A percentile compares a stretch with the other conserved stretches of the same genome.
These are phyloP conservation scores for Amphirosellinia nigrospora DNA, from an alignment of 495 filamentous ascomycete species.

Conservation along the genomic window DNA sequence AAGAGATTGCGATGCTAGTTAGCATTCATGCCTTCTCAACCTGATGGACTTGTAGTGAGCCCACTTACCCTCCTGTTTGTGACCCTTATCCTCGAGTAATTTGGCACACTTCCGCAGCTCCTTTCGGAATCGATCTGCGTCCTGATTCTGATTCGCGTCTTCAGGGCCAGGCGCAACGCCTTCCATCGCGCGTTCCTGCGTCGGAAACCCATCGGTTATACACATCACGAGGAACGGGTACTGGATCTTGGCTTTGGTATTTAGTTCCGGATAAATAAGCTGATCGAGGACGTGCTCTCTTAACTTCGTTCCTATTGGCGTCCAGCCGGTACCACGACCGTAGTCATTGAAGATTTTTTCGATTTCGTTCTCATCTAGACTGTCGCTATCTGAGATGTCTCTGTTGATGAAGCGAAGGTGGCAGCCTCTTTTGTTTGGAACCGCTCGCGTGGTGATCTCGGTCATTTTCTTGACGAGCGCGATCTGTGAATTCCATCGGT, in stretches of 20 bases:
- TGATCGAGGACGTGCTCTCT: conserved; percentile 19
- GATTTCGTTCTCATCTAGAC: conserved; percentile 1
- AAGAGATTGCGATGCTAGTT: not conserved
- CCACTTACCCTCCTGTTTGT: conserved; percentile 13
- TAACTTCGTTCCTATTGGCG: conserved; percentile 11
- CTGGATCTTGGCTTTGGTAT: not conserved
- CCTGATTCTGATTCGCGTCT: conserved; percentile 18
- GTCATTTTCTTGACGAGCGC: conserved; percentile 22
- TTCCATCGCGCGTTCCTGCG: conserved; percentile 20
- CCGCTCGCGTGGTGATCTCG: conserved; percentile 8
- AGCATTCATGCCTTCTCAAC: not conserved
- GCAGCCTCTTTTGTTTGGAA: conserved; percentile 17
- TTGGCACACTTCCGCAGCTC: conserved; percentile 5
- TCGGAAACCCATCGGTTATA: conserved; percentile 21
- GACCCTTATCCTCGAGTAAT: conserved; percentile 7
- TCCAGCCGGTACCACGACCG: conserved; percentile 21
- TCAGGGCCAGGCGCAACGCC: conserved; percentile 4
- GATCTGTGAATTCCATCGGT: conserved; percentile 13
- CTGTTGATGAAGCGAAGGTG: conserved; percentile 21
- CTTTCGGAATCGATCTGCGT: conserved; percentile 20
- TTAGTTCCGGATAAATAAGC: conserved; percentile 6
- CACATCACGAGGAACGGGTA: conserved; percentile 15
- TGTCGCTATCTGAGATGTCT: not conserved
- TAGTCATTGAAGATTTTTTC: conserved; percentile 1
- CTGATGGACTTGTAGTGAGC: no score